Evolutionary conservation across 2,329 filamentous ascomycete species (phyloP).

Genomic region (Elsinoe fawcettii): DNA sequence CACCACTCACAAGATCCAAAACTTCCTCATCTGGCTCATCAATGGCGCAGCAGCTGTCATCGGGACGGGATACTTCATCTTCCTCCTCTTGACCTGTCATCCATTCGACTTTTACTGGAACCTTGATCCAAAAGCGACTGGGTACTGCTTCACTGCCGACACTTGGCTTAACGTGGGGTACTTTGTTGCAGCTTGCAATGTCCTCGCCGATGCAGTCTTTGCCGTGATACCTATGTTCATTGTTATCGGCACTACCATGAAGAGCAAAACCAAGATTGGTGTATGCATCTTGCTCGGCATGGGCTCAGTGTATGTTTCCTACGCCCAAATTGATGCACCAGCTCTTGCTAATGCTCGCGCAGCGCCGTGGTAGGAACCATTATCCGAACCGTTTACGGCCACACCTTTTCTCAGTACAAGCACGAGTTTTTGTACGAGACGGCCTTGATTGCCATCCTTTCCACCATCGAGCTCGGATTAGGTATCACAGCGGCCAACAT

Average conservation of each 20-base stretch:
- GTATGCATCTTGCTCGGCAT: conserved; percentile 34
- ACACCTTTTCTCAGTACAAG: conserved; percentile 30
- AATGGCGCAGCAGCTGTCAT: conserved; percentile 40
- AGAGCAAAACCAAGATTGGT: conserved; percentile 31
- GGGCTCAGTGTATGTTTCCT: conserved; percentile 26
- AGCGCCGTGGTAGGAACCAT: conserved; percentile 45
- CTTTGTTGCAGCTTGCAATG: conserved; percentile 29
- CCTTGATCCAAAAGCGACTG: conserved; percentile 31
- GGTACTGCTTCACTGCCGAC: conserved; percentile 37
- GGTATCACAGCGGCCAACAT: conserved; percentile 39
- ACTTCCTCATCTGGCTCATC: conserved; percentile 38
- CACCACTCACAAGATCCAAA: conserved; percentile 39
- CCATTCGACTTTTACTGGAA: conserved; percentile 48
- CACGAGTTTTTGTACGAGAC: conserved; percentile 39
- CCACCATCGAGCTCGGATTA: conserved; percentile 29
- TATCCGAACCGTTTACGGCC: conserved; percentile 39
- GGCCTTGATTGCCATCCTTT: conserved; percentile 32
- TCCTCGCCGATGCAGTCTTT: conserved; percentile 36
- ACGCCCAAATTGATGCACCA: conserved; percentile 19
- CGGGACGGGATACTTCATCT: conserved; percentile 43
- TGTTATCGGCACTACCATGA: conserved; percentile 35
- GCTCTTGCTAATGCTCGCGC: too few species aligned
- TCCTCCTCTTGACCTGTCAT: conserved; percentile 46
- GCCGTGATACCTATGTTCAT: conserved; percentile 36
- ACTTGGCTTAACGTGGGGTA: conserved; percentile 40